Conservation (phyloP, 2,329 filamentous ascomycete species). For the Colletotrichum cordylinicola region DNA sequence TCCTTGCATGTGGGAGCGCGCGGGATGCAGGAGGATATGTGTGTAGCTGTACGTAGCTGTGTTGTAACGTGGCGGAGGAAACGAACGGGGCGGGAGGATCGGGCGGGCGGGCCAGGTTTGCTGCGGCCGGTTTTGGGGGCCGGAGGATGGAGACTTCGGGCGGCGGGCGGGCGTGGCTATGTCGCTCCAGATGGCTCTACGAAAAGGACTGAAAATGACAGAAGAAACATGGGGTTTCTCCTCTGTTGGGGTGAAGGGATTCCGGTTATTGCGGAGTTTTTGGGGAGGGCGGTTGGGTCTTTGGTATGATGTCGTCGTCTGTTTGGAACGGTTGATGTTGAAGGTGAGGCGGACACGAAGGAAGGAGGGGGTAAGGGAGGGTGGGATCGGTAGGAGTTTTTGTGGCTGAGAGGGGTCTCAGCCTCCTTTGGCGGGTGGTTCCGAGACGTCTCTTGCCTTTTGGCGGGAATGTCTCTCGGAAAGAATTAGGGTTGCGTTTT, state of each 20-base stretch:
- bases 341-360: background rate
- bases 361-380: background rate
- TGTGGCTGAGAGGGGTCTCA: background rate
- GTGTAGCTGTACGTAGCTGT: background rate
- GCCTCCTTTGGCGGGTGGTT: background rate
- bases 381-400: background rate
- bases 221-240: background rate
- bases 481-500: background rate
- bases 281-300: background rate
- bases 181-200: background rate
- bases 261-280: background rate
- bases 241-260: background rate
- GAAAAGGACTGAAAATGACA: background rate
- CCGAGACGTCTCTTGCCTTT: background rate
- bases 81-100: background rate
- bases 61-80: background rate
- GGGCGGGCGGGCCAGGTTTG: background rate
- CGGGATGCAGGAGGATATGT: background rate
- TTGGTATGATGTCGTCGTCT: background rate
- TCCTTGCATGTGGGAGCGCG: background rate
- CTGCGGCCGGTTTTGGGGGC: slow-evolving; percentile 6
- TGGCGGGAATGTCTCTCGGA: background rate
- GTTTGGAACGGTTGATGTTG: background rate
- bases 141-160: background rate
- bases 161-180: background rate